Conservation (phyloP, 2,329 filamentous ascomycete genomes). For the Clonostachys chloroleuca region DNA sequence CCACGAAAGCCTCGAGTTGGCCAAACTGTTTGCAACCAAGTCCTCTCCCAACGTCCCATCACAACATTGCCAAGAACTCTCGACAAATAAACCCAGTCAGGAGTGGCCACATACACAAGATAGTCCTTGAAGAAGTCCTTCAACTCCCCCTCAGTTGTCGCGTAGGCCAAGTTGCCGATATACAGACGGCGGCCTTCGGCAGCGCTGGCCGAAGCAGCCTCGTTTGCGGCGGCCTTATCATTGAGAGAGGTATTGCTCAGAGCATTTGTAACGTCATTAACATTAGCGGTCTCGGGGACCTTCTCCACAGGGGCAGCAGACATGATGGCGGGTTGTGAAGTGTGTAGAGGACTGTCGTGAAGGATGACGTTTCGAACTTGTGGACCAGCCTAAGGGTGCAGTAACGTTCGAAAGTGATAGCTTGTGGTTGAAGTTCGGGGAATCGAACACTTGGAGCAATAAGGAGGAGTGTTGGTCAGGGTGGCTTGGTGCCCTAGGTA, state of each 20-base stretch:
- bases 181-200: slow-evolving; percentile 99
- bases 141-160: slow-evolving; percentile 99
- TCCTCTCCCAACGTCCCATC: too few relatives aligned
- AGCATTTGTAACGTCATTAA: slow-evolving; percentile 74
- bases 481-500: slow-evolving; percentile 89
- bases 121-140: slow-evolving; percentile 99
- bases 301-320: slow-evolving; percentile 72
- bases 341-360: slow-evolving; percentile 33
- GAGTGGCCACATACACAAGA: slow-evolving; percentile 76
- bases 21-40: too few relatives aligned
- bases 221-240: slow-evolving; percentile 64
- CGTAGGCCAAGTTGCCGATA: slow-evolving; percentile 99
- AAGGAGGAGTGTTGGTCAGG: slow-evolving; percentile 55
- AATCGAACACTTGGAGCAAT: slow-evolving; percentile 69
- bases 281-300: slow-evolving; percentile 53
- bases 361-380: slow-evolving; percentile 32
- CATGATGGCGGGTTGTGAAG: slow-evolving; percentile 63
- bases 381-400: slow-evolving; percentile 12
- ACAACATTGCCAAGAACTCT: neutral
- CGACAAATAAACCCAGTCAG: neutral
- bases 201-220: slow-evolving; percentile 93
- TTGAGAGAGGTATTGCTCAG: slow-evolving; percentile 68
- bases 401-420: slow-evolving; percentile 34
- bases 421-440: slow-evolving; percentile 26
- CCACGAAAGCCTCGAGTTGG: too few relatives aligned